Conservation (phyloP, 2,329 filamentous ascomycete genomes). For the Botrytis sinoallii region DNA sequence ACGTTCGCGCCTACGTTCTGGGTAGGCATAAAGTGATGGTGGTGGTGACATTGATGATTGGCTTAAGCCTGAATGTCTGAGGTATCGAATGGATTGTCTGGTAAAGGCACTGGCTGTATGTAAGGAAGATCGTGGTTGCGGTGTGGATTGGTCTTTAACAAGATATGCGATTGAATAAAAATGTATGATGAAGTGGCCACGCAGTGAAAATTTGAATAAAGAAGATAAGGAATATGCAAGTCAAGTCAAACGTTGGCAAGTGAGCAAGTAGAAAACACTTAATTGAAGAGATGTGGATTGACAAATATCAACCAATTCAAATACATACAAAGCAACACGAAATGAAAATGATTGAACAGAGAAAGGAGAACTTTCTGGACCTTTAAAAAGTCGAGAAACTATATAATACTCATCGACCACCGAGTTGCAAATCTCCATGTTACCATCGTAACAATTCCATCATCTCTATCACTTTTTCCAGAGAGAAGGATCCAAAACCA, state of each 20-base stretch:
- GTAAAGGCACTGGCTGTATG: not conserved
- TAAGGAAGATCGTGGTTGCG: not conserved
- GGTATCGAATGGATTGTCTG: slow-evolving; percentile 4
- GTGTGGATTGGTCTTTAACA: not conserved
- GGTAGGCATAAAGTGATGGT: not conserved
- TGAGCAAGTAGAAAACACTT: not conserved
- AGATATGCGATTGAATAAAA: not conserved
- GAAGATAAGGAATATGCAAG: not conserved
- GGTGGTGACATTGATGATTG: slow-evolving; percentile 11
- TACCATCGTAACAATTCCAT: not conserved
- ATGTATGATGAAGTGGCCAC: not conserved
- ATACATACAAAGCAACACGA: not conserved
- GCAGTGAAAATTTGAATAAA: not conserved
- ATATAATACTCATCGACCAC: slow-evolving; percentile 8
- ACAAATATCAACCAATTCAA: not conserved
- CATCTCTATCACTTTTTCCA: not conserved
- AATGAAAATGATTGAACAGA: not conserved
- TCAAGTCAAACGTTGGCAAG: not conserved
- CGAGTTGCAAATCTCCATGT: not conserved
- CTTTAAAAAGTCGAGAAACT: not conserved
- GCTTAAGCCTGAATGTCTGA: not conserved
- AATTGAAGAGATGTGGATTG: slow-evolving; percentile 1
- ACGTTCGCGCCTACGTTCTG: not conserved
- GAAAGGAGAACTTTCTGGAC: not conserved
- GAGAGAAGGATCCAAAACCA: slow-evolving; percentile 4